Evolutionary conservation across 2,329 filamentous ascomycete genomes (phyloP), one percentile per base, ranked within the genome.

Genomic region (Polytolypa hystricis): DNA sequence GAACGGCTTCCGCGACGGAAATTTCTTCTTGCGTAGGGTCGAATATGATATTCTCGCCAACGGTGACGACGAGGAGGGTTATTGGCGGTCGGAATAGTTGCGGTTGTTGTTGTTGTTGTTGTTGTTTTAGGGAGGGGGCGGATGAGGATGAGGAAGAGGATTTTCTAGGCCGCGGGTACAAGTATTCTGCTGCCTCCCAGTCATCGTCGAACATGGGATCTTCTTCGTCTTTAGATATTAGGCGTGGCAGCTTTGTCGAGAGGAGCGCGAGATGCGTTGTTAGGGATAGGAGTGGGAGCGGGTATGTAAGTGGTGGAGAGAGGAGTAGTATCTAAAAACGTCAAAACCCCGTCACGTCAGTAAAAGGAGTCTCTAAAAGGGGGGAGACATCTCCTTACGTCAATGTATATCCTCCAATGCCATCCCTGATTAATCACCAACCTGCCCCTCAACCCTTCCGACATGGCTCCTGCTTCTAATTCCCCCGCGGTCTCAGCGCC

Each of bases 171-270:
- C 70, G 71, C 1, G 78, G 73, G 63, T 93, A 98, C 19, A 98
- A 66, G 39, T 77, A 79, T 12, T 76, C 71, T 1, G 86, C 79
- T 11, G 81, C 82, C 45, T 82, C 84, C 91, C 91, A 98, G 65
- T 98, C 91, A 62, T 98, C 91, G 64, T 95, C 82, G 62, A 98
- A 98, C 55, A 95, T 79, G 9, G 91, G 91, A 50, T 98, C 91
- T 64, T 98, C 91, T 62, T 96, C 89, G 40, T 76, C 75, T 58
- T 93, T 83, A 1, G 87, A 95, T 56, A 84, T 84, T 35, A 95
- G 70, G 17, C 78, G 74, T 5, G 91, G 91, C 2, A 96, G 70
- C 45, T 82, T 79, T 5, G 91, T 89, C 19, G 84, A 79, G 43
- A 95, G 77, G 31, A 98, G 81, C 3, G 91, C 91, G 42, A 98